Evolutionary conservation across 441 rosid species (phyloP).

Genomic region (Manihot esculenta): DNA sequence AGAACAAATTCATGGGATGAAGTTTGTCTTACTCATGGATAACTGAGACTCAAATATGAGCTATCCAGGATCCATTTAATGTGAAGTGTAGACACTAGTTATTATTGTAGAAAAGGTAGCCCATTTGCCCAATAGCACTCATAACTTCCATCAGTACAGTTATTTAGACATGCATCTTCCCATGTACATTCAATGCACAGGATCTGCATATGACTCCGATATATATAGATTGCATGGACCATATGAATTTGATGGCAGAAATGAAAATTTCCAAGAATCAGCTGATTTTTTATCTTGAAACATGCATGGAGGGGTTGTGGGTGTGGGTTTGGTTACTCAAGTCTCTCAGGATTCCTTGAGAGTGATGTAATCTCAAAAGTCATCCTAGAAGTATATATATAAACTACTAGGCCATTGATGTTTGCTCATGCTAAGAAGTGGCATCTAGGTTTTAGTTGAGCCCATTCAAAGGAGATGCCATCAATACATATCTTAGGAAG

Average conservation of each 20-base stretch:
- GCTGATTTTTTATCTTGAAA: not conserved
- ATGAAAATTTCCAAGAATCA: not conserved
- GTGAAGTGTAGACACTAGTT: not conserved
- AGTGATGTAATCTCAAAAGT: not conserved
- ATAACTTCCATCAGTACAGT: not conserved
- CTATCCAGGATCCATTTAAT: not conserved
- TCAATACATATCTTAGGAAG: not conserved
- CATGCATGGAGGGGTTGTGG: not conserved
- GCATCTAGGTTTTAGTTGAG: not conserved
- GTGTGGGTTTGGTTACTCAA: not conserved
- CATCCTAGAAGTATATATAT: not conserved
- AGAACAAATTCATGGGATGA: not conserved
- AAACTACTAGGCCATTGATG: not conserved
- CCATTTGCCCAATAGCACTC: not conserved
- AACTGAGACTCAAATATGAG: not conserved
- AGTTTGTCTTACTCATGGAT: not conserved
- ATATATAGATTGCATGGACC: not conserved
- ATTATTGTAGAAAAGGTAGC: not conserved
- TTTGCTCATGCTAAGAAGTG: not conserved
- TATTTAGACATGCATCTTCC: not conserved
- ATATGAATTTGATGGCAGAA: not conserved
- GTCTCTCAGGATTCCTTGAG: not conserved
- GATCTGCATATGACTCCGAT: not conserved
- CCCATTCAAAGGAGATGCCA: not conserved
- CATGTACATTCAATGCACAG: not conserved